A percentile compares a stretch with the other conserved stretches of the same genome.
phyloP scores from a whole-genome alignment of 1,284 basidiomycete species.

The Heterobasidion parviporum region DNA sequence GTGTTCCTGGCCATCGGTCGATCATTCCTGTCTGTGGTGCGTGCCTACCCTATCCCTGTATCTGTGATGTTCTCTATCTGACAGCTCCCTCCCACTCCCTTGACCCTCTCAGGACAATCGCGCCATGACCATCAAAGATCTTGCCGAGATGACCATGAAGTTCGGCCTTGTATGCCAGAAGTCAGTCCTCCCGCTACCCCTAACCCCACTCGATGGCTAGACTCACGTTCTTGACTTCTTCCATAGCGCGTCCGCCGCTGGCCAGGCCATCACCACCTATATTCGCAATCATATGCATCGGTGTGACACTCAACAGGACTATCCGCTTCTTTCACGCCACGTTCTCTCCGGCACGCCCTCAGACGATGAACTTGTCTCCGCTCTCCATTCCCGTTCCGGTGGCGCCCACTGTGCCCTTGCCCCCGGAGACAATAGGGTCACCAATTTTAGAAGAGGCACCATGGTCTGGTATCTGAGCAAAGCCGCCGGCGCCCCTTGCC shows the following conservation, averaged over 20 bases:
- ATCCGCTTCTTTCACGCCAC: constrained; percentile 65
- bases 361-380: constrained; percentile 67
- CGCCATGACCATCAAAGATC: constrained; percentile 77
- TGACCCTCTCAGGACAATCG: constrained; percentile 49
- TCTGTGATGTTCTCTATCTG: constrained; percentile 2
- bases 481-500: constrained; percentile 65
- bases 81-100: constrained; percentile 4
- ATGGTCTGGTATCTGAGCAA: constrained; percentile 72
- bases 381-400: constrained; percentile 58
- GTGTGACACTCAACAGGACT: constrained; percentile 61
- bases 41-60: constrained; percentile 20
- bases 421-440: constrained; percentile 40
- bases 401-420: constrained; percentile 47
- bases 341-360: constrained; percentile 57
- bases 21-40: constrained; percentile 62
- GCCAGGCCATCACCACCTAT: constrained; percentile 72
- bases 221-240: not conserved
- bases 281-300: constrained; percentile 63
- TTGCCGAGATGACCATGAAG: constrained; percentile 58
- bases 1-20: constrained; percentile 64
- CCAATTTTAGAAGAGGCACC: constrained; percentile 72
- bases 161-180: constrained; percentile 66
- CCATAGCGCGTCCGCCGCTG: constrained; percentile 60
- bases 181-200: constrained; percentile 30
- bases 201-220: constrained; percentile 2